Conservation (phyloP, 495 filamentous ascomycete genomes). For the Neurospora sp. region DNA sequence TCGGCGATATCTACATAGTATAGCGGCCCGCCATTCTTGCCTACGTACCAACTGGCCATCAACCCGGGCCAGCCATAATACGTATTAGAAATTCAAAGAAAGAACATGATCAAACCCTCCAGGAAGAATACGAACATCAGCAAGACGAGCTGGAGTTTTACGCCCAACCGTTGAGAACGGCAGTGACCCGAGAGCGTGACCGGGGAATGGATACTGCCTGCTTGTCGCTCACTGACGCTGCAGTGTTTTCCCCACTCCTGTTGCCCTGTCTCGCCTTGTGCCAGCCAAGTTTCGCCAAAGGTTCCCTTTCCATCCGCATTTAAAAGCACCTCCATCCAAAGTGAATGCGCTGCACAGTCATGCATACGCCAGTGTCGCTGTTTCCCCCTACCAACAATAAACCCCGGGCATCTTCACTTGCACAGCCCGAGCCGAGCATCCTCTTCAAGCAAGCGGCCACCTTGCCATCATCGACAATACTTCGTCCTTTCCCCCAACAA, state of each 20-base stretch:
- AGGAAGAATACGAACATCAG: neutral
- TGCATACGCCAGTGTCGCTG: neutral
- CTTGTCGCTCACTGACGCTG: neutral
- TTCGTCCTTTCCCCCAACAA: neutral
- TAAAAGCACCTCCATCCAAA: neutral
- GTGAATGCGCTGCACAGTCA: neutral
- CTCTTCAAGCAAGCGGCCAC: neutral
- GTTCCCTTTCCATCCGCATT: neutral
- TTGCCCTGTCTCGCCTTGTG: neutral
- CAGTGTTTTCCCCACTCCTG: constrained; percentile 2
- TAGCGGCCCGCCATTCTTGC: neutral
- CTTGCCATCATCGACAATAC: neutral
- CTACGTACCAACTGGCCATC: neutral
- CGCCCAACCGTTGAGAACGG: neutral
- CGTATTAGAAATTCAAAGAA: neutral
- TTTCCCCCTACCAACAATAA: neutral
- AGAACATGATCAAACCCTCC: neutral
- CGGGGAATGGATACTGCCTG: constrained; percentile 4
- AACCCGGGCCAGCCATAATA: neutral
- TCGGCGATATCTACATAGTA: neutral
- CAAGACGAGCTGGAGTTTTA: neutral
- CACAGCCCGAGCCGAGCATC: neutral
- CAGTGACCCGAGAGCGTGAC: neutral
- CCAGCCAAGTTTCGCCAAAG: constrained; percentile 7
- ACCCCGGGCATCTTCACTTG: neutral